These are phyloP conservation scores for Pseudopithomyces maydicus DNA, from an alignment of 2,329 filamentous ascomycete genomes.

Conservation along the genomic window DNA sequence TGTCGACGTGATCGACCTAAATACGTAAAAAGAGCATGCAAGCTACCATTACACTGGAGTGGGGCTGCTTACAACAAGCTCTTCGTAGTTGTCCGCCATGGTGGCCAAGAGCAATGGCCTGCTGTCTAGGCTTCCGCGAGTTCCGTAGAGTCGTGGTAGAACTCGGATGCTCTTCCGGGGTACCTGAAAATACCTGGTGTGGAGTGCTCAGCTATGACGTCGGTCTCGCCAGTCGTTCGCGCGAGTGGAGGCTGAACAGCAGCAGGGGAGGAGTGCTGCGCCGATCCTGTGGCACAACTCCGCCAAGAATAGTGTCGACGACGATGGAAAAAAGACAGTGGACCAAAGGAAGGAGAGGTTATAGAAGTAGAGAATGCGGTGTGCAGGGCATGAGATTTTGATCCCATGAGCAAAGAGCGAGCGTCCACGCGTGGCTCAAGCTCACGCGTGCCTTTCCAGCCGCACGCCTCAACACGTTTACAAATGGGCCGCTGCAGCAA, in stretches of 20 bases:
- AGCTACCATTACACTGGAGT: not conserved
- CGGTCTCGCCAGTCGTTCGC: not conserved
- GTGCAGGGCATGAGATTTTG: not conserved
- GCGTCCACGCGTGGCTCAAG: too few species aligned
- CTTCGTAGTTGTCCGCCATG: slow-evolving; percentile 3
- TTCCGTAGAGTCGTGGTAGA: not conserved
- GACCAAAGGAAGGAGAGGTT: too few species aligned
- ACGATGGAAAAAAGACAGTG: not conserved
- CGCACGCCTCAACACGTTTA: not conserved
- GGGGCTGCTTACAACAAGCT: not conserved
- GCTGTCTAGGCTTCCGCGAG: not conserved
- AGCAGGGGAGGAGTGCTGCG: too few species aligned
- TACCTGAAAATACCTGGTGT: not conserved
- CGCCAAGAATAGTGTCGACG: not conserved
- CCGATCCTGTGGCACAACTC: too few species aligned
- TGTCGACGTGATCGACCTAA: not conserved
- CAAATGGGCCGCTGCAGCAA: not conserved
- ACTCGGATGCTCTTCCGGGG: not conserved
- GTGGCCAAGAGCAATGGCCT: not conserved
- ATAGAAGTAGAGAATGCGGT: too few species aligned
- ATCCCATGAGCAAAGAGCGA: not conserved
- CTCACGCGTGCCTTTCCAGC: not conserved
- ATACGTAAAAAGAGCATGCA: not conserved
- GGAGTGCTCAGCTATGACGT: not conserved
- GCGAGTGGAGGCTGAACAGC: not conserved